Percentiles rank a stretch among this genome's conserved stretches.
Evolutionary conservation across 2,329 filamentous ascomycete species (phyloP).

Genomic region (Leptosphaerulina australis): DNA sequence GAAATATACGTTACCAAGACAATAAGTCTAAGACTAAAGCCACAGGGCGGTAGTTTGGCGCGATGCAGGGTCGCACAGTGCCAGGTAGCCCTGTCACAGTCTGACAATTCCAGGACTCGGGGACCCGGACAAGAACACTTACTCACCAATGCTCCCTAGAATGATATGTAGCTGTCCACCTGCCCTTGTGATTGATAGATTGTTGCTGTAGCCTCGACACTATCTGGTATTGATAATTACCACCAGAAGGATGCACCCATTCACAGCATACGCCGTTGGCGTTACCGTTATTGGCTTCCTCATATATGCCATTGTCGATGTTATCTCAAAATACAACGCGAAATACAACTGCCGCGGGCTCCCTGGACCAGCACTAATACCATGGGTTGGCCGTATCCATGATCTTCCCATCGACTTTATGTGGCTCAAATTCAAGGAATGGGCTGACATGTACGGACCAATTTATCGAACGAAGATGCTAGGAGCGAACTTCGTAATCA

Average conservation of each 20-base stretch:
- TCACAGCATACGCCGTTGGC: conserved; percentile 47
- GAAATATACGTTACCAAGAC: not conserved
- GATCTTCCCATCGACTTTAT: conserved; percentile 47
- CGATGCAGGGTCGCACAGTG: not conserved
- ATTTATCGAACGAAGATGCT: conserved; percentile 48
- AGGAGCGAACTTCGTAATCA: conserved; percentile 55
- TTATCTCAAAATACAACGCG: conserved; percentile 45
- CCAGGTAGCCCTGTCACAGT: conserved; percentile 18
- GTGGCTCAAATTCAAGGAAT: conserved; percentile 60
- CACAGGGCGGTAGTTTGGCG: not conserved
- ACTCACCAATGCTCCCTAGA: conserved; percentile 4
- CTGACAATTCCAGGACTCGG: conserved; percentile 23
- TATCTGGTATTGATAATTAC: not conserved
- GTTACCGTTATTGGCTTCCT: conserved; percentile 49
- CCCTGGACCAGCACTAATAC: conserved; percentile 51
- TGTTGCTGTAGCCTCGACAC: conserved; percentile 3
- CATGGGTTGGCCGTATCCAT: conserved; percentile 46
- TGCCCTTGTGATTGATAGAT: conserved; percentile 5
- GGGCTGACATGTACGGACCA: conserved; percentile 43
- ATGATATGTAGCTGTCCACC: conserved; percentile 27
- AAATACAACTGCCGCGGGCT: conserved; percentile 45
- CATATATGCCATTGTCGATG: conserved; percentile 43
- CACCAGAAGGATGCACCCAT: conserved; percentile 47
- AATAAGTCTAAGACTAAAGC: not conserved
- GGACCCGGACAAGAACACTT: conserved; percentile 29